Base-by-base conservation (phyloP, 345 rosid species). In the Euphorbia pulcherrima region DNA sequence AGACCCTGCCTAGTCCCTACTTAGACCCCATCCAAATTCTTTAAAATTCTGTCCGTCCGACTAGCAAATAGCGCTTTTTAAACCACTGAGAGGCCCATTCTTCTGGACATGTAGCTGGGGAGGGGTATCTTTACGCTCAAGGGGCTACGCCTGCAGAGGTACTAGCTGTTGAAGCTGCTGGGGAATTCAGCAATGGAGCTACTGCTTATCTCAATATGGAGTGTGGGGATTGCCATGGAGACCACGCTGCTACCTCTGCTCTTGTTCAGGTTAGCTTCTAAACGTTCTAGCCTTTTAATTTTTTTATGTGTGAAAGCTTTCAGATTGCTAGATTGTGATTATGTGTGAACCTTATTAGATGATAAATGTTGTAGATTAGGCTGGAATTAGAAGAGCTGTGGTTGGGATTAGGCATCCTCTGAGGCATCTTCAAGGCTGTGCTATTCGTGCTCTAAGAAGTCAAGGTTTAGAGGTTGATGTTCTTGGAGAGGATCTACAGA, bases 151-250 rank as follows among this genome's bases (percentile, higher is more conserved):
- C 98, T 0, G 97, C 97, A 0, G 95, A 93, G 82, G 70, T 85
- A 5, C 78, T 58, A 57, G 98, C 95, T 2, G 87, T 83, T 35
- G 96, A 89, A 81, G 84, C 88, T 9, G 91, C 90, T 24, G 85
- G 88, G 7, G 83, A 72, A 56, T 64, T 33, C 55, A 82, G 84
- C 55, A 75, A 76, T 67, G 92, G 89, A 70, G 85, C 87, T 30
- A 86, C 89, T 0, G 98, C 96, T 57, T 93, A 85, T 77, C 76
- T 93, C 29, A 93, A 89, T 69, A 68, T 90, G 89, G 96, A 93
- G 82, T 89, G 97, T 28, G 98, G 96, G 23, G 97, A 93, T 72
- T 93, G 96, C 80, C 90, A 90, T 68, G 97, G 95, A 40, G 98
- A 90, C 66, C 78, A 79, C 70, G 66, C 87, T 46, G 96, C 97